phyloP scores from a whole-genome alignment of 495 filamentous ascomycete species.

The Pseudoneurospora amorphoporcata region DNA sequence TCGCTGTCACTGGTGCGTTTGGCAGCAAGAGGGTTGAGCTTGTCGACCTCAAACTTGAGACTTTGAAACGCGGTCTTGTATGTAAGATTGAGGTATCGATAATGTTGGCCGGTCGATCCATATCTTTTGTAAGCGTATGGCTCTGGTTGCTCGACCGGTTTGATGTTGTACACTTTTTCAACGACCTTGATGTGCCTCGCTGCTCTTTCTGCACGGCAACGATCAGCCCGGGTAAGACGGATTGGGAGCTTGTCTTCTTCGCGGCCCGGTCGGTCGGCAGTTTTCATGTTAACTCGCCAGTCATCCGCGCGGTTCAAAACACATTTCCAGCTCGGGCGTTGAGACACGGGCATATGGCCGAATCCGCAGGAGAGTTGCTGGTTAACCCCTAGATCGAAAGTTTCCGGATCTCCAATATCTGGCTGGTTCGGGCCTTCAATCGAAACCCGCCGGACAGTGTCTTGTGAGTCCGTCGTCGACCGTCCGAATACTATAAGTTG shows the following conservation, averaged over 20 bases:
- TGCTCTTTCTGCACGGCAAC: background rate
- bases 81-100: background rate
- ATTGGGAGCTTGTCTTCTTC: background rate
- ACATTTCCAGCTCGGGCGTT: background rate
- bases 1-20: background rate
- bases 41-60: background rate
- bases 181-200: background rate
- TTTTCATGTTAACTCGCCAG: background rate
- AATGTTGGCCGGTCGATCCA: background rate
- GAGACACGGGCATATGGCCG: background rate
- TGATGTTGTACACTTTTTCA: background rate
- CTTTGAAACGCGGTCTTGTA: background rate
- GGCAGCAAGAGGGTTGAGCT: background rate
- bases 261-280: background rate
- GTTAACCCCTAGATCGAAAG: background rate
- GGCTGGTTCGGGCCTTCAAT: background rate
- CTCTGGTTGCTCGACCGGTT: background rate
- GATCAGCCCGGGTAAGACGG: background rate
- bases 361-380: background rate
- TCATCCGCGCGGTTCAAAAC: background rate
- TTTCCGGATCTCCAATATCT: background rate
- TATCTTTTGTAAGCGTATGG: background rate
- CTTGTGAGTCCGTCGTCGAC: background rate
- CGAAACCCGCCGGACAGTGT: accelerated
- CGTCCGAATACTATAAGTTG: background rate